Evolutionary conservation across 495 filamentous ascomycete genomes (phyloP).

Genomic region (Cudoniella acicularis): DNA sequence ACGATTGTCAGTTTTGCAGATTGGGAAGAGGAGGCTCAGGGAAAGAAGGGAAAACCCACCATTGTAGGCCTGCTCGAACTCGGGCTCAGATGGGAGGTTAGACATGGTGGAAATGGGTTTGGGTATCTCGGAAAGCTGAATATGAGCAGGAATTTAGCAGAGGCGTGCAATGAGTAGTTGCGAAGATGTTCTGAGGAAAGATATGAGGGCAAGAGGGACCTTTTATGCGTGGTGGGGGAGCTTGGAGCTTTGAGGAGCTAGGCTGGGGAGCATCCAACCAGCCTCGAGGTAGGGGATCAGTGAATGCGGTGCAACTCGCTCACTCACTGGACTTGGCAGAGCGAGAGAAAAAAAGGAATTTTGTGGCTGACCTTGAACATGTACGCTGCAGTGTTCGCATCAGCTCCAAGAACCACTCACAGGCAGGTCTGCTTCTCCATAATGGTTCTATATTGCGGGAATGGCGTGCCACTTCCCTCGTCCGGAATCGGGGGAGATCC

Average conservation of each 20-base stretch:
- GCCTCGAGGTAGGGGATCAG: not conserved
- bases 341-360: not conserved
- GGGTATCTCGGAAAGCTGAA: conserved; percentile 7
- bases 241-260: not conserved
- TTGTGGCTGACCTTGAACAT: not conserved
- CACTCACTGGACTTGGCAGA: not conserved
- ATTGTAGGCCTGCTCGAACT: conserved; percentile 99
- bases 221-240: conserved; percentile 15
- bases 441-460: not conserved
- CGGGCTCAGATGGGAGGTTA: conserved; percentile 82
- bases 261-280: not conserved
- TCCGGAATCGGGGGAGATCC: not conserved
- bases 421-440: not conserved
- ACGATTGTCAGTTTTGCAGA: conserved; percentile 4
- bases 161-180: not conserved
- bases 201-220: conserved; percentile 10
- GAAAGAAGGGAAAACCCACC: conserved; percentile 47
- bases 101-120: conserved; percentile 55
- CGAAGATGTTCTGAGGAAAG: not conserved
- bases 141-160: not conserved
- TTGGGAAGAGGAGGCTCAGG: not conserved
- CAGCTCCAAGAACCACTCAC: not conserved
- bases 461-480: not conserved
- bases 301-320: not conserved
- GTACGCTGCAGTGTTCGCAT: not conserved